Percentiles rank a stretch among this genome's conserved stretches.
Evolutionary conservation across 768 basidiomycete species (phyloP).

Genomic region (Tulasnella sp.): DNA sequence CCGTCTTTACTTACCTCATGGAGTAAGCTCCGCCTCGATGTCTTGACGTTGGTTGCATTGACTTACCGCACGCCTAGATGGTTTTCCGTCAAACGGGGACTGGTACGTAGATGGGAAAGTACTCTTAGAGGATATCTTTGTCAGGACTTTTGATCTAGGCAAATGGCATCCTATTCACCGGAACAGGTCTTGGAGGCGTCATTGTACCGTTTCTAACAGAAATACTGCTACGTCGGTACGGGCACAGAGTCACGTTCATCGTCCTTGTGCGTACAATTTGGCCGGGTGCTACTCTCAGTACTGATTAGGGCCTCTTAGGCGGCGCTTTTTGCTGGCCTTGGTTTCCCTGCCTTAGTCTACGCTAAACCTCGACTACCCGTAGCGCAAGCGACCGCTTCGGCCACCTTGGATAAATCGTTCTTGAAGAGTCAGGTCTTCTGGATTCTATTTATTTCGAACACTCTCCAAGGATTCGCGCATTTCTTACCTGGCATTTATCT

Average conservation of each 20-base stretch:
- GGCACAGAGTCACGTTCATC: not conserved
- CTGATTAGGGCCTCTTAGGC: not conserved
- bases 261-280: not conserved
- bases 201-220: conserved; percentile 5
- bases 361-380: conserved; percentile 1
- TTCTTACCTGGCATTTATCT: conserved; percentile 9
- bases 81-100: conserved; percentile 8
- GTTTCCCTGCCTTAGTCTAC: not conserved
- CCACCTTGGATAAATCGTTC: not conserved
- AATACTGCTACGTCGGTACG: not conserved
- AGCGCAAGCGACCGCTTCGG: not conserved
- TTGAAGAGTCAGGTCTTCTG: not conserved
- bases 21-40: not conserved
- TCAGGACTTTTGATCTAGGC: not conserved
- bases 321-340: not conserved
- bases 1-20: not conserved
- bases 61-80: not conserved
- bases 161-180: conserved; percentile 9
- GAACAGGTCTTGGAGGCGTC: conserved; percentile 4
- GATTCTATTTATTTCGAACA: not conserved
- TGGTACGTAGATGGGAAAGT: not conserved
- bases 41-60: not conserved
- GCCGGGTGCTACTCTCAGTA: not conserved
- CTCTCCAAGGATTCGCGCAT: not conserved
- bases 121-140: not conserved